Base-by-base conservation (phyloP, 1,284 basidiomycete genomes). In the Anthracocystis panici-leucophaei region DNA sequence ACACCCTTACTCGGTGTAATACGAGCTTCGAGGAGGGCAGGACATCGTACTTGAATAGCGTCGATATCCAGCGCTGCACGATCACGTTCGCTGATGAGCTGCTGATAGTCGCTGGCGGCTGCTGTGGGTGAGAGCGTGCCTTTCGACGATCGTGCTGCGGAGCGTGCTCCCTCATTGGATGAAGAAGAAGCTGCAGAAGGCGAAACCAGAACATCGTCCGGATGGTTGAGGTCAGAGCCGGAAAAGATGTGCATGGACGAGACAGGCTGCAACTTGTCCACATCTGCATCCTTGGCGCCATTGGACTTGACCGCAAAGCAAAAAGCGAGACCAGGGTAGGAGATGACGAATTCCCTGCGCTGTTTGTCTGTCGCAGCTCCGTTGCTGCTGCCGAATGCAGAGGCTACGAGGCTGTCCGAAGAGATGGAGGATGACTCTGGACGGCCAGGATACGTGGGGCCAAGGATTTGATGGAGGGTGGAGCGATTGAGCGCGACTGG, bases 291-390 rank as follows among this genome's bases (percentile, higher is more conserved):
- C 20, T 62, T 63, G 21, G 63, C 23, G n/a, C 52, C 55, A 23
- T 25, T 46, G 1, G 57, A 11, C 25, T 68, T 67, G 50, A 57
- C 56, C 5, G 57, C 56, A 35, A 75, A 75, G 56, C 67, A 60
- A 23, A 77, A 77, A 1, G 75, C 75, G 2, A 77, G 60, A 8
- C 75, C 75, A 9, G 75, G 75, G 23, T 77, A 77, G 44, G 54
- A 57, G 40, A 77, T 55, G 25, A 77, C 44, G 31, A 68, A 71
- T 31, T 77, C 75, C 54, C 29, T 59, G 21, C 23, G 48, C 2
- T 57, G 46, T 12, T 57, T 44, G 45, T 49, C 42, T 2, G 35
- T 18, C 3, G 1, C 29, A 6, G 42, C 2, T 7, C 27, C 41
- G 7, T 9, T 41, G 27, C 40, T 65, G 35, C 31, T 38, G 10